phyloP scores from a whole-genome alignment of 2,329 filamentous ascomycete species.

The Rhinocladiella similis region DNA sequence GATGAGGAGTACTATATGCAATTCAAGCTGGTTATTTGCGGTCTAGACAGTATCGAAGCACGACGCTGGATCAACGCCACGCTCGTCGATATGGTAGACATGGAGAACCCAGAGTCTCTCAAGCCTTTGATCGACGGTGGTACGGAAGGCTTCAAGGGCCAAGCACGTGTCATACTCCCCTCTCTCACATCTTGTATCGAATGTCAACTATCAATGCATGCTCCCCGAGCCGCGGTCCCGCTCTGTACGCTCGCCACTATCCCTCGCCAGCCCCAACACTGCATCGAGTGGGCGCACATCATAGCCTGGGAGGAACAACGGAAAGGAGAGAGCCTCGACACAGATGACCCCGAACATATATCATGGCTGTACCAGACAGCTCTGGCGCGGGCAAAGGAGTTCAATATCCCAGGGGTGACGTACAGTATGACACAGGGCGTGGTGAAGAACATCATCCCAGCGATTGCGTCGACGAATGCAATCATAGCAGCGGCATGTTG shows the following conservation, averaged over 20 bases:
- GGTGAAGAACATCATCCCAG: slow-evolving; percentile 98
- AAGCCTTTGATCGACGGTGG: slow-evolving; percentile 96
- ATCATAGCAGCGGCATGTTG: slow-evolving; percentile 95
- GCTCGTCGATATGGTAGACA: slow-evolving; percentile 85
- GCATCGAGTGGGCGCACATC: slow-evolving; percentile 97
- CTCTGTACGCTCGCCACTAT: slow-evolving; percentile 96
- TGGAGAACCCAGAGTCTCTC: slow-evolving; percentile 75
- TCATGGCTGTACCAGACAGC: slow-evolving; percentile 94
- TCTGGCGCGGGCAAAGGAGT: slow-evolving; percentile 76
- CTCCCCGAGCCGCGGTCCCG: slow-evolving; percentile 92
- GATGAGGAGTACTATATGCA: slow-evolving; percentile 96
- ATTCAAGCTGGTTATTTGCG: slow-evolving; percentile 90
- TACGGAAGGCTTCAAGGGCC: slow-evolving; percentile 97
- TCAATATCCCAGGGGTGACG: slow-evolving; percentile 87
- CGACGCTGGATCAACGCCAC: slow-evolving; percentile 98
- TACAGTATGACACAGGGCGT: slow-evolving; percentile 96
- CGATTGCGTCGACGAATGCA: slow-evolving; percentile 95
- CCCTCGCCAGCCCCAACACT: slow-evolving; percentile 94
- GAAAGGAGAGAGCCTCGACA: slow-evolving; percentile 83
- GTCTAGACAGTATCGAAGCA: slow-evolving; percentile 94
- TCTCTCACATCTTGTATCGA: slow-evolving; percentile 95
- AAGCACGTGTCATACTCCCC: slow-evolving; percentile 87
- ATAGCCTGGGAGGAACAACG: slow-evolving; percentile 93
- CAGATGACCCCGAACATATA: slow-evolving; percentile 94
- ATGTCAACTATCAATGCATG: slow-evolving; percentile 98